Percentiles rank a stretch among this genome's conserved stretches.
Conservation (phyloP, 306 rosid genomes). For the Cucurbita maxima region DNA sequence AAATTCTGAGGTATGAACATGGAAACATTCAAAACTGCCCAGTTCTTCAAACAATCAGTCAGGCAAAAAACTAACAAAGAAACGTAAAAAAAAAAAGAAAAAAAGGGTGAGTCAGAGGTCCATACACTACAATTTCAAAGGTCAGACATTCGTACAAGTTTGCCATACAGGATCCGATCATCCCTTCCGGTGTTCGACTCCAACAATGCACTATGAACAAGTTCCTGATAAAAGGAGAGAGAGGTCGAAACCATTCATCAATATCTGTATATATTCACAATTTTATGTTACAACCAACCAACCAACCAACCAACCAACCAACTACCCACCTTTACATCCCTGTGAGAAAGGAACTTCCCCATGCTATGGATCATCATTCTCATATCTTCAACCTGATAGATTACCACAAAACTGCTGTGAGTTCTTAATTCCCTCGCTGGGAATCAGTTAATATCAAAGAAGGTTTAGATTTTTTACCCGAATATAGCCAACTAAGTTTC, state of each 20-base stretch:
- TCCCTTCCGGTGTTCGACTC: slow-evolving; percentile 96
- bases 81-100: too few relatives aligned
- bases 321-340: slow-evolving; percentile 76
- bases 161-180: slow-evolving; percentile 67
- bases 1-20: neutral
- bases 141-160: slow-evolving; percentile 62
- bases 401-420: neutral
- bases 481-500: slow-evolving; percentile 59
- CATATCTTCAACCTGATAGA: slow-evolving; percentile 86
- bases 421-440: neutral
- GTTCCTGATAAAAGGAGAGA: slow-evolving; percentile 46
- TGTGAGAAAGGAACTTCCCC: slow-evolving; percentile 81
- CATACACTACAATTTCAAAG: slow-evolving; percentile 21
- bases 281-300: neutral
- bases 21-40: neutral
- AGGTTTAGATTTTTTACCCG: slow-evolving; percentile 44
- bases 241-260: neutral
- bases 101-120: neutral
- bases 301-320: neutral
- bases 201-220: slow-evolving; percentile 88
- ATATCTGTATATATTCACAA: neutral
- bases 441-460: neutral
- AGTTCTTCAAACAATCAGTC: neutral
- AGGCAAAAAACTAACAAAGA: too few relatives aligned
- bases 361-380: slow-evolving; percentile 62